Percentiles rank a stretch among this genome's conserved stretches.
These are phyloP conservation scores for Prunus yedoensis DNA, from an alignment of 331 rosid genomes.

Conservation along the genomic window DNA sequence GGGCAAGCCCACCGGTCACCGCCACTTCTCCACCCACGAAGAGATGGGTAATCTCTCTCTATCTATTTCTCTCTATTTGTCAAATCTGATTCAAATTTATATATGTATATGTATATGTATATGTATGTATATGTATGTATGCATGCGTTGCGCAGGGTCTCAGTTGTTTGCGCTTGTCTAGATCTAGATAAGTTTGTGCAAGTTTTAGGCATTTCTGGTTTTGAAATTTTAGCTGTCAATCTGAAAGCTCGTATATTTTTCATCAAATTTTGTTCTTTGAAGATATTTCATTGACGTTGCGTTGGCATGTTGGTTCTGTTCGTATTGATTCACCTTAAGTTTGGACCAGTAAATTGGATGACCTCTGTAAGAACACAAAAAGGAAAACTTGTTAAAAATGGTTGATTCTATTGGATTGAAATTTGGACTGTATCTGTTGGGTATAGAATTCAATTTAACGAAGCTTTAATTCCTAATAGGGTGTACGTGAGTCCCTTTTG, in stretches of 20 bases:
- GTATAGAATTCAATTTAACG: background rate
- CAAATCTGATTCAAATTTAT: background rate
- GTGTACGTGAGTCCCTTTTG: background rate
- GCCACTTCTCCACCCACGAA: constrained; percentile 56
- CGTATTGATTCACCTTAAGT: background rate
- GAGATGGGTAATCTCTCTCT: constrained; percentile 35
- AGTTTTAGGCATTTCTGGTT: background rate
- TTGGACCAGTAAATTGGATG: background rate
- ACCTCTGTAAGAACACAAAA: background rate
- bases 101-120: no score
- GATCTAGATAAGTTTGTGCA: constrained; percentile 10
- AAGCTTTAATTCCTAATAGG: background rate
- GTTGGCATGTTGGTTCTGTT: background rate
- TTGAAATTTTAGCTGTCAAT: background rate
- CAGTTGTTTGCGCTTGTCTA: background rate
- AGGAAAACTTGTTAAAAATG: background rate
- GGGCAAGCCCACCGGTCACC: constrained; percentile 68
- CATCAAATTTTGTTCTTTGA: background rate
- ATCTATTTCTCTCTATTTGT: background rate
- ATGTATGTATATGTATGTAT: background rate
- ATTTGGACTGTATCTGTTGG: background rate
- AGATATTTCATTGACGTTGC: background rate
- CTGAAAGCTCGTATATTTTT: background rate
- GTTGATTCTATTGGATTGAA: background rate
- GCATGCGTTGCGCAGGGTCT: background rate